These are phyloP conservation scores for Tricholomella constricta DNA, from an alignment of 768 basidiomycete genomes.

Conservation along the genomic window DNA sequence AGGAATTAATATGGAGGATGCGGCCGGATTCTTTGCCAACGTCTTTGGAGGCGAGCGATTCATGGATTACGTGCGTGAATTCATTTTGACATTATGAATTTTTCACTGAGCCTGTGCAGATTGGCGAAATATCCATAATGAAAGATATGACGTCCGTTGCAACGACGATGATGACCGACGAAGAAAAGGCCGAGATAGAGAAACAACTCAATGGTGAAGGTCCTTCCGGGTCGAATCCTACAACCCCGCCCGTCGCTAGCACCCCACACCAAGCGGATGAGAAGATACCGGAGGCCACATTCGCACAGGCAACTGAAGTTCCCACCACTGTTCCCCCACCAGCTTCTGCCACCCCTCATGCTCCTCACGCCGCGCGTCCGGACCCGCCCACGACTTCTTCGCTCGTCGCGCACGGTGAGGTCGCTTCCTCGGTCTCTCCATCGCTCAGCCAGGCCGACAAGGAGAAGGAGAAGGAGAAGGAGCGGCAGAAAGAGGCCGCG, in stretches of 20 bases:
- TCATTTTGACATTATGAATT: not conserved
- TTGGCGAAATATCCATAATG: constrained; percentile 95
- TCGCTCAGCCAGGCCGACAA: constrained; percentile 32
- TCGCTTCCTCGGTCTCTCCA: constrained; percentile 10
- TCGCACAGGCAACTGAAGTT: constrained; percentile 15
- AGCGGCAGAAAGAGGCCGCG: constrained; percentile 36
- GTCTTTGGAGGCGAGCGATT: constrained; percentile 97
- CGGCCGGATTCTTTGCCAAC: constrained; percentile 91
- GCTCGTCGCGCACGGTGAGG: constrained; percentile 26
- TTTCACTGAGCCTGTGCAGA: constrained; percentile 46
- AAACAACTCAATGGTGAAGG: constrained; percentile 57
- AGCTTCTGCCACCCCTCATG: constrained; percentile 13
- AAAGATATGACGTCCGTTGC: constrained; percentile 90
- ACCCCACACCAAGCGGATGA: constrained; percentile 18
- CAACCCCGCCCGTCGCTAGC: constrained; percentile 26
- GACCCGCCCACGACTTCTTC: constrained; percentile 13
- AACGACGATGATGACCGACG: constrained; percentile 86
- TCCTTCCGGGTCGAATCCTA: constrained; percentile 16
- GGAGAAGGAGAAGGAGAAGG: constrained; percentile 46
- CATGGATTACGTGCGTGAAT: constrained; percentile 73
- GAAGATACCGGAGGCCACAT: constrained; percentile 14
- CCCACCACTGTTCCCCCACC: constrained; percentile 11
- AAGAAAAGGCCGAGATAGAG: constrained; percentile 88
- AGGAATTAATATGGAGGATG: constrained; percentile 82
- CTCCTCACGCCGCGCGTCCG: constrained; percentile 13